These are phyloP conservation scores for Clathrospora elynae DNA, from an alignment of 2,329 filamentous ascomycete genomes.

Conservation along the genomic window DNA sequence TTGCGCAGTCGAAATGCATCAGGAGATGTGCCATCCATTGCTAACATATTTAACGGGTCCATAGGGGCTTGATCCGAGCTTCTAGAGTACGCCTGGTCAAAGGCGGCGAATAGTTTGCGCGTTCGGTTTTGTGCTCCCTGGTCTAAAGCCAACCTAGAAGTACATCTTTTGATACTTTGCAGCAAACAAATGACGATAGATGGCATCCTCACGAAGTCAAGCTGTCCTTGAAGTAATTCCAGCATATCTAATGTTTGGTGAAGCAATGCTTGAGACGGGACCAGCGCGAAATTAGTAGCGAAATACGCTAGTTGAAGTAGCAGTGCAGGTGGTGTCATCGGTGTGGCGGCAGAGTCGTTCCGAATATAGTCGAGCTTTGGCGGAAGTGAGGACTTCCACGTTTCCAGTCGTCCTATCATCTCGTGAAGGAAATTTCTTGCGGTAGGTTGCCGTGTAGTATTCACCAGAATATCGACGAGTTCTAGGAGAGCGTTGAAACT, in stretches of 20 bases:
- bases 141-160: slow-evolving; percentile 17
- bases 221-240: slow-evolving; percentile 23
- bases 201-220: slow-evolving; percentile 34
- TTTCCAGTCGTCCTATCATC: slow-evolving; percentile 45
- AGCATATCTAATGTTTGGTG: slow-evolving; percentile 28
- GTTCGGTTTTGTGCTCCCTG: slow-evolving; percentile 18
- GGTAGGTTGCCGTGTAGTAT: slow-evolving; percentile 17
- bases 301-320: slow-evolving; percentile 37
- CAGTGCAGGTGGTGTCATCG: slow-evolving; percentile 33
- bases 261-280: slow-evolving; percentile 28
- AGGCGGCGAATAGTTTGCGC: slow-evolving; percentile 16
- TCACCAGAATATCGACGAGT: slow-evolving; percentile 32
- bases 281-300: slow-evolving; percentile 25
- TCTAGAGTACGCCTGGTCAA: slow-evolving; percentile 16
- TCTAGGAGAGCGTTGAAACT: slow-evolving; percentile 58
- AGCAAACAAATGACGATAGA: slow-evolving; percentile 32
- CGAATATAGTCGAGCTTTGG: slow-evolving; percentile 31
- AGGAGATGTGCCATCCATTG: slow-evolving; percentile 2
- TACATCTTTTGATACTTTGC: slow-evolving; percentile 21
- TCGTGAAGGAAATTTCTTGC: slow-evolving; percentile 38
- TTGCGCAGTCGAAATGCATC: slow-evolving; percentile 7
- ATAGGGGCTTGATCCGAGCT: not conserved
- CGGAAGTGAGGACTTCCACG: slow-evolving; percentile 44
- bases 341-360: slow-evolving; percentile 21
- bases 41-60: slow-evolving; percentile 1